Conservation (phyloP, 768 basidiomycete genomes). For the Tulasnella sp. region DNA sequence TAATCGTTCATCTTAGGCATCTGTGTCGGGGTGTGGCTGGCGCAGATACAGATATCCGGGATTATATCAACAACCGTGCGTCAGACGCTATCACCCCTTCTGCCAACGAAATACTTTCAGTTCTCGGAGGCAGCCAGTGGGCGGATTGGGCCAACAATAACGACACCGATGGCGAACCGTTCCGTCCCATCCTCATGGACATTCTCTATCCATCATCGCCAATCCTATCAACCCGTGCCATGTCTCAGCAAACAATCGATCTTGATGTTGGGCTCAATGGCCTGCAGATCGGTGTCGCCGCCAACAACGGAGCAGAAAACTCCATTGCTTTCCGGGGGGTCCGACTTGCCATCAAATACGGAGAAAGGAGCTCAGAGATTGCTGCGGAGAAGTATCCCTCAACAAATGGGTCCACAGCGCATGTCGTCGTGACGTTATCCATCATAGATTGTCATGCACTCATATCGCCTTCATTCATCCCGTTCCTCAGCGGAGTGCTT, state of each 20-base stretch:
- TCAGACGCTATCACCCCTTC: slow-evolving; percentile 8
- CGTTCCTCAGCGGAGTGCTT: slow-evolving; percentile 10
- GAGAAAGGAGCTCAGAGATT: background rate
- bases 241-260: background rate
- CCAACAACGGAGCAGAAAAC: background rate
- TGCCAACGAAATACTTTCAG: background rate
- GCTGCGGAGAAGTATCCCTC: background rate
- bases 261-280: background rate
- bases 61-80: slow-evolving; percentile 37
- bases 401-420: too few species aligned
- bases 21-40: slow-evolving; percentile 38
- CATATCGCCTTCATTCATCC: slow-evolving; percentile 3
- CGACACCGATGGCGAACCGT: background rate
- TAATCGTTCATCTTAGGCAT: slow-evolving; percentile 69
- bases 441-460: background rate
- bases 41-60: background rate
- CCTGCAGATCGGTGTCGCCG: background rate
- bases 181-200: background rate
- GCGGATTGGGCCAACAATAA: background rate
- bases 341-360: background rate
- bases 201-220: slow-evolving; percentile 3
- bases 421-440: background rate
- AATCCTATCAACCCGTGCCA: background rate
- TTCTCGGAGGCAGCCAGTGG: slow-evolving; percentile 4
- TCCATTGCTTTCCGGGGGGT: background rate